These are phyloP conservation scores for Omphalotus guepiniiformis DNA, from an alignment of 768 basidiomycete species.

Conservation along the genomic window DNA sequence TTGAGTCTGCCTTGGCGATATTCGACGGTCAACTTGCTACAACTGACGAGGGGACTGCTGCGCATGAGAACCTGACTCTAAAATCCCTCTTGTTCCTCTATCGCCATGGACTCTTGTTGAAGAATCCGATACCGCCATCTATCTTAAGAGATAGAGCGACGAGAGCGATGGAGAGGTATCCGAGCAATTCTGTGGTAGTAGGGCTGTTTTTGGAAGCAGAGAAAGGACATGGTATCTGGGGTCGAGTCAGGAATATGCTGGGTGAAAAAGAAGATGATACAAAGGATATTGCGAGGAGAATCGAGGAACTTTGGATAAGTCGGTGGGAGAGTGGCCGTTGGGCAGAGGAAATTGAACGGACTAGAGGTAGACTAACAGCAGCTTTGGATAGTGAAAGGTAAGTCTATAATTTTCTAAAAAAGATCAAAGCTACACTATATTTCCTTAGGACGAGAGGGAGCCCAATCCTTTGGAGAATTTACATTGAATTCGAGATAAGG, in stretches of 20 bases:
- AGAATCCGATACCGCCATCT: constrained; percentile 52
- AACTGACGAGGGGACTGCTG: constrained; percentile 22
- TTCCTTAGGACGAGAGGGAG: constrained; percentile 58
- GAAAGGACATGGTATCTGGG: constrained; percentile 77
- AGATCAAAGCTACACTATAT: background rate
- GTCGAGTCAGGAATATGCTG: constrained; percentile 54
- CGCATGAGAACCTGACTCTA: constrained; percentile 54
- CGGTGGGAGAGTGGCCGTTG: constrained; percentile 77
- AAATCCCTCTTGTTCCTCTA: constrained; percentile 58
- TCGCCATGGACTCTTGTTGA: constrained; percentile 49
- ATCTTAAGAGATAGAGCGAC: constrained; percentile 55
- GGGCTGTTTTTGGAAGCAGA: constrained; percentile 75
- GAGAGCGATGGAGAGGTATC: constrained; percentile 52
- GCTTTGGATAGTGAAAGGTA: constrained; percentile 70
- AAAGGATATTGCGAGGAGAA: constrained; percentile 56
- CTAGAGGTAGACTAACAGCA: constrained; percentile 53
- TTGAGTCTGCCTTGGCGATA: constrained; percentile 37
- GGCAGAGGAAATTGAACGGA: constrained; percentile 67
- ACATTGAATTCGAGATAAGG: constrained; percentile 73
- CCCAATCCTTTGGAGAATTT: constrained; percentile 66
- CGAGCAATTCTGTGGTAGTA: constrained; percentile 66
- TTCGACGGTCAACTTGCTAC: constrained; percentile 32
- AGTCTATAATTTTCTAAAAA: constrained; percentile 15
- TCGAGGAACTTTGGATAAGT: constrained; percentile 72
- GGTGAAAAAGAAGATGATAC: constrained; percentile 42